A percentile compares a stretch with the other conserved stretches of the same genome.
phyloP scores from a whole-genome alignment of 139 green algal species.

The Chlamydomonas asymmetrica region DNA sequence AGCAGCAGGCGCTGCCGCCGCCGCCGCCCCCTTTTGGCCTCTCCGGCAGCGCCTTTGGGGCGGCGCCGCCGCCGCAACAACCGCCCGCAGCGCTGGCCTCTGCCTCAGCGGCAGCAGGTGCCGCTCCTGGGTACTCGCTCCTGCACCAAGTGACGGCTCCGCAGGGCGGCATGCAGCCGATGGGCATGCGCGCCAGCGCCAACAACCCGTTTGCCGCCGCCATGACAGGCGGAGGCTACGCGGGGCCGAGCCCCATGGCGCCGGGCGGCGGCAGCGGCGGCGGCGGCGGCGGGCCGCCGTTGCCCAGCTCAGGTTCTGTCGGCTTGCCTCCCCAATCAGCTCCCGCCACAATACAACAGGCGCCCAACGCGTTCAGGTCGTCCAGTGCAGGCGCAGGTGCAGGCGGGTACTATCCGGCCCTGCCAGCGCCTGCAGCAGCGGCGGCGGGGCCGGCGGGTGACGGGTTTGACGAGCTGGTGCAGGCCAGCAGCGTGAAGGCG shows the following conservation, averaged over 20 bases:
- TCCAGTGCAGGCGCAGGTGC: neutral
- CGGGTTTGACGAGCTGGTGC: neutral
- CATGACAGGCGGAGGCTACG: neutral
- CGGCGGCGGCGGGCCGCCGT: neutral
- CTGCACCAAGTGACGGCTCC: neutral
- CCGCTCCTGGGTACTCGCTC: neutral
- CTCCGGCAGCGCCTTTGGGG: neutral
- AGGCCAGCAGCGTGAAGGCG: neutral
- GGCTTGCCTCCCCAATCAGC: too few species aligned
- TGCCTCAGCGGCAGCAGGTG: neutral
- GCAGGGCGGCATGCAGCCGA: too few species aligned
- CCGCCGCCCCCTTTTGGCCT: neutral
- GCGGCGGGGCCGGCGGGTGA: neutral
- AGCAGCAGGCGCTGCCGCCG: constrained; percentile 4
- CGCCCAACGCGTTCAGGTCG: neutral
- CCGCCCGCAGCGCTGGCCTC: neutral
- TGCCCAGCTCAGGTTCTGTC: neutral
- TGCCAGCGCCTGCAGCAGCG: neutral
- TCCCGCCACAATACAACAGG: too few species aligned
- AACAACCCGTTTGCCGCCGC: constrained; percentile 18
- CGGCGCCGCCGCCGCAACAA: neutral
- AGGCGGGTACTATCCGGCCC: neutral
- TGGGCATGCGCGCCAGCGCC: neutral
- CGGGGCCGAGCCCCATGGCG: neutral
- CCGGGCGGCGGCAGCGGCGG: neutral